phyloP scores from a whole-genome alignment of 2,329 filamentous ascomycete species.

The Penicillium concentricum region DNA sequence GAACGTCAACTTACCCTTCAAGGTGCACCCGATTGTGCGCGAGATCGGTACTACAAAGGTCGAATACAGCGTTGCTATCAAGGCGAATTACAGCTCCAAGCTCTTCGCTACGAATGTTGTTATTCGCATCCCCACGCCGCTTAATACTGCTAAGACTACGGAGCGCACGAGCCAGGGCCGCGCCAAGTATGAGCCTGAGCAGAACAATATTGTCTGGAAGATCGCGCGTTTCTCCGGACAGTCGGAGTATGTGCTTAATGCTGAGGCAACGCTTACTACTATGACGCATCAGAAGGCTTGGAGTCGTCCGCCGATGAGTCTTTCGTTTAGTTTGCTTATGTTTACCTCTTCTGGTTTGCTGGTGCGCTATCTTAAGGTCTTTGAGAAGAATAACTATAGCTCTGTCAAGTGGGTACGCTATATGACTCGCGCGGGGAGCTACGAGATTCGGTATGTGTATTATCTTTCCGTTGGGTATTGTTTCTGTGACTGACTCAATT shows the following conservation, averaged over 20 bases:
- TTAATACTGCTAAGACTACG: conserved; percentile 92
- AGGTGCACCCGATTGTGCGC: conserved; percentile 97
- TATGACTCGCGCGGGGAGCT: conserved; percentile 96
- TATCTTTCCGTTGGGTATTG: background rate
- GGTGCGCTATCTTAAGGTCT: conserved; percentile 95
- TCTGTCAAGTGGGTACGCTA: conserved; percentile 99
- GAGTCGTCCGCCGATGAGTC: conserved; percentile 86
- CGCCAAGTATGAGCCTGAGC: conserved; percentile 95
- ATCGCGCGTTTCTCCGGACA: conserved; percentile 98
- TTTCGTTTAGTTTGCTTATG: conserved; percentile 95
- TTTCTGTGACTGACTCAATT: background rate
- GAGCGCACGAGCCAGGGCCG: conserved; percentile 94
- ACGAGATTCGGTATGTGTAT: conserved; percentile 76
- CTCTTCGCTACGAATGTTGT: conserved; percentile 96
- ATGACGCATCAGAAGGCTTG: conserved; percentile 99
- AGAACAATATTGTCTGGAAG: conserved; percentile 99
- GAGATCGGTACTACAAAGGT: conserved; percentile 96
- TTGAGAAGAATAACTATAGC: conserved; percentile 98
- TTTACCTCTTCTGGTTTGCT: conserved; percentile 92
- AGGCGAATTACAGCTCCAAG: conserved; percentile 94
- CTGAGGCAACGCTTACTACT: conserved; percentile 86
- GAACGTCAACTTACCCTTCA: conserved; percentile 98
- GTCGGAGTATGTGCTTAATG: conserved; percentile 90
- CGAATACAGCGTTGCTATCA: conserved; percentile 96
- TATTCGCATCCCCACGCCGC: conserved; percentile 87